A percentile compares a stretch with the other conserved stretches of the same genome.
These are phyloP conservation scores for Aphanomyces stellatus DNA, from an alignment of 352 stramenopile genomes.

Conservation along the genomic window DNA sequence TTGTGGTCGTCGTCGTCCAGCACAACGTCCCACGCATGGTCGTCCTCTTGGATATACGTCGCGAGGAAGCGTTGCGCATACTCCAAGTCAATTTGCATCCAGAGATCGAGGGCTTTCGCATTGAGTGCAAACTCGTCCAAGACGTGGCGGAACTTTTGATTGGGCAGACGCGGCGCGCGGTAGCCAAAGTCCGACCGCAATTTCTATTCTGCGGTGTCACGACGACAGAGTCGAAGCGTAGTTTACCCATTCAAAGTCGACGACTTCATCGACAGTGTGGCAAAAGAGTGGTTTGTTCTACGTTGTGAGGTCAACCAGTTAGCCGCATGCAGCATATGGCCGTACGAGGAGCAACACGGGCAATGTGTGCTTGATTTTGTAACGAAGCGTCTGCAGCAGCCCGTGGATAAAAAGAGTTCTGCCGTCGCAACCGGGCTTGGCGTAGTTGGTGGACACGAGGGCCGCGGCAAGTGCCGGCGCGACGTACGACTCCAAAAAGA, in stretches of 20 bases:
- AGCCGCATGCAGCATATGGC: not conserved
- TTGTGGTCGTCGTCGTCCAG: not conserved
- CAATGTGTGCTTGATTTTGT: not conserved
- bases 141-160: not conserved
- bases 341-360: slow-evolving; percentile 3
- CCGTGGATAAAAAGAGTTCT: slow-evolving; percentile 7
- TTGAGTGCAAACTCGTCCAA: not conserved
- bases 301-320: no score
- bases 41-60: not conserved
- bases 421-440: not conserved
- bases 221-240: no score
- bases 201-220: no score
- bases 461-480: not conserved
- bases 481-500: slow-evolving; percentile 1
- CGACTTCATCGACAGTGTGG: slow-evolving; percentile 18
- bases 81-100: slow-evolving; percentile 9
- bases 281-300: slow-evolving; percentile 15
- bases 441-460: not conserved
- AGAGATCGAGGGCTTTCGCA: not conserved
- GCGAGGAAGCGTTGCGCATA: slow-evolving; percentile 4
- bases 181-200: slow-evolving; percentile 5
- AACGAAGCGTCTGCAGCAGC: not conserved
- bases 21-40: not conserved
- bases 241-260: slow-evolving; percentile 17
- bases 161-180: not conserved